These are phyloP conservation scores for Magnolia sinica DNA, from an alignment of 164 flowering plant genomes.

Conservation along the genomic window DNA sequence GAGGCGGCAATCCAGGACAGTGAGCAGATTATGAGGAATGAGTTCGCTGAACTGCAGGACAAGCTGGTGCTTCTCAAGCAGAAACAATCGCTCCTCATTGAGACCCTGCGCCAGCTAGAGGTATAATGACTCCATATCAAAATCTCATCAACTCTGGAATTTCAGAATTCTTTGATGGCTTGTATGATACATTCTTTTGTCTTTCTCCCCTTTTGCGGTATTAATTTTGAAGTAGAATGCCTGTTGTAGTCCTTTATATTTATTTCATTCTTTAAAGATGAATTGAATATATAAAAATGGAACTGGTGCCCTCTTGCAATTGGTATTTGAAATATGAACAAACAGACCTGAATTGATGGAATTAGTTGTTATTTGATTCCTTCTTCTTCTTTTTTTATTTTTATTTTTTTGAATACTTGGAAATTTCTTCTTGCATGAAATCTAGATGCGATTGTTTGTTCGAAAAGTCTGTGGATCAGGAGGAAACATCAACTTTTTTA, in stretches of 20 bases:
- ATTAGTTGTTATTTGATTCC: too few species aligned
- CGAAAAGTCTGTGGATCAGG: too few species aligned
- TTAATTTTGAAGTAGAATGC: background rate
- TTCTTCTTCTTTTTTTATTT: too few species aligned
- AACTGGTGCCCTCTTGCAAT: background rate
- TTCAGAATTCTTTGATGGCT: background rate
- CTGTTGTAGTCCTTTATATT: background rate
- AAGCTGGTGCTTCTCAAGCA: constrained; percentile 78
- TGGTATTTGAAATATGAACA: background rate
- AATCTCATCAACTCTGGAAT: constrained; percentile 1
- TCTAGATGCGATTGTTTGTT: too few species aligned
- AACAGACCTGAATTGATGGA: background rate
- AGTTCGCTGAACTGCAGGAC: constrained; percentile 40
- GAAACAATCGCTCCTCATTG: constrained; percentile 70
- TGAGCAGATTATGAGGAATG: constrained; percentile 56
- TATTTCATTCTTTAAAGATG: background rate
- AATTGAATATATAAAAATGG: background rate
- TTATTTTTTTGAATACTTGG: too few species aligned
- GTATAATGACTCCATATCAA: constrained; percentile 33
- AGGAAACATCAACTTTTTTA: too few species aligned
- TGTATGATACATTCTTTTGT: background rate
- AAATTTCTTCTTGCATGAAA: too few species aligned
- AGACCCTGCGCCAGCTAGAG: constrained; percentile 87
- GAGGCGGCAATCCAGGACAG: constrained; percentile 64
- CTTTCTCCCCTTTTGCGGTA: background rate